Percentiles rank a stretch among this genome's conserved stretches.
Conservation (phyloP, 2,329 filamentous ascomycete genomes). For the Berkeleyomyces rouxiae region DNA sequence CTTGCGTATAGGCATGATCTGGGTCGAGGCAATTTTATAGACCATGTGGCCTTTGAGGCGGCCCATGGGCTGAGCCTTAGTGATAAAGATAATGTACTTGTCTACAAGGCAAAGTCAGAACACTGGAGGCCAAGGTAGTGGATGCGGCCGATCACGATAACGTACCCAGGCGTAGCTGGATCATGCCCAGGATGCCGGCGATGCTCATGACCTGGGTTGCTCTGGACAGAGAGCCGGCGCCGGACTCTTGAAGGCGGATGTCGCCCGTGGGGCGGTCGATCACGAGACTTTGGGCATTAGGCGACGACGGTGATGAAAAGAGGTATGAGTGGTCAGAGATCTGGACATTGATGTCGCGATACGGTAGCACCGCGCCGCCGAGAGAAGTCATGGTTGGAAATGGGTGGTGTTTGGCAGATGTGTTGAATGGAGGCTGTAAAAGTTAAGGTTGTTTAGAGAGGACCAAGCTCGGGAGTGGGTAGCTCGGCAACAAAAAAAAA, state of each 20-base stretch:
- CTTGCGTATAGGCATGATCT: slow-evolving; percentile 87
- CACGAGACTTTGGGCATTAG: slow-evolving; percentile 70
- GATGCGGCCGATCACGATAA: slow-evolving; percentile 10
- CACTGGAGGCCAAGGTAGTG: neutral
- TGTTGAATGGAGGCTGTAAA: neutral
- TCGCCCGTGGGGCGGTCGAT: slow-evolving; percentile 88
- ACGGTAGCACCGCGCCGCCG: slow-evolving; percentile 40
- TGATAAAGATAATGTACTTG: slow-evolving; percentile 95
- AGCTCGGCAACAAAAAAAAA: slow-evolving; percentile 1
- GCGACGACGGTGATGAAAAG: slow-evolving; percentile 89
- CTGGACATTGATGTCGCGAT: slow-evolving; percentile 93
- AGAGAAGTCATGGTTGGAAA: slow-evolving; percentile 23
- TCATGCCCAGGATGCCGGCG: slow-evolving; percentile 82
- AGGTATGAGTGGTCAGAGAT: slow-evolving; percentile 84
- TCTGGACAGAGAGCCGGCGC: slow-evolving; percentile 58
- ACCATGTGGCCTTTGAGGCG: slow-evolving; percentile 90
- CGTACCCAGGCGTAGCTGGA: slow-evolving; percentile 80
- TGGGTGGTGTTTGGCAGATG: neutral
- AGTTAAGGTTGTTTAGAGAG: neutral
- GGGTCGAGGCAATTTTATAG: slow-evolving; percentile 79
- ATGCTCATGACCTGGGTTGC: slow-evolving; percentile 67
- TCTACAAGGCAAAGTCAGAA: slow-evolving; percentile 28
- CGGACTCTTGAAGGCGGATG: slow-evolving; percentile 66
- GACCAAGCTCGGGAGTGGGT: neutral
- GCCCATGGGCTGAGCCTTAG: slow-evolving; percentile 80